Percentiles rank a stretch among this genome's conserved stretches.
phyloP scores from a whole-genome alignment of 208 protist species.

The Acanthamoeba lenticulata region DNA sequence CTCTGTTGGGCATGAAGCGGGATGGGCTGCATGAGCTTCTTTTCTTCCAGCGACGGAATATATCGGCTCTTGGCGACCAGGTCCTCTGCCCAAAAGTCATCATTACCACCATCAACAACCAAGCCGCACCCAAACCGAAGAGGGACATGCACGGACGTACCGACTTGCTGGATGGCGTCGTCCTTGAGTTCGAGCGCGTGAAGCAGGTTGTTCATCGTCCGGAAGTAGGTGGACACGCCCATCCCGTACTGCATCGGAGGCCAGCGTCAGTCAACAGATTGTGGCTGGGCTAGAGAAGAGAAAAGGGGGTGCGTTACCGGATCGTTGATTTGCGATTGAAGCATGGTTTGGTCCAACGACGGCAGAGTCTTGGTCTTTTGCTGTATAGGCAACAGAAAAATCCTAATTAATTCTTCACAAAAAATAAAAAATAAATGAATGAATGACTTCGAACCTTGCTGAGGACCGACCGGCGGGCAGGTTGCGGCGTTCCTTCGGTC shows the following conservation, averaged over 20 bases:
- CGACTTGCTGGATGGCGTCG: not conserved
- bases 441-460: not conserved
- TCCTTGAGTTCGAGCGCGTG: not conserved
- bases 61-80: not conserved
- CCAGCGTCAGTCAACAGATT: too few species aligned
- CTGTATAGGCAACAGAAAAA: not conserved
- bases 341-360: slow-evolving; percentile 18
- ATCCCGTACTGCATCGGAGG: slow-evolving; percentile 47
- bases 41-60: slow-evolving; percentile 38
- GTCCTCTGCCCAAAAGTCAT: too few species aligned
- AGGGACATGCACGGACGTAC: not conserved
- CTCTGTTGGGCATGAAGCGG: slow-evolving; percentile 3
- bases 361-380: not conserved
- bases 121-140: too few species aligned
- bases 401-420: too few species aligned
- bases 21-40: slow-evolving; percentile 46
- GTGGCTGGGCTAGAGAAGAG: too few species aligned
- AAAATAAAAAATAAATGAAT: too few species aligned
- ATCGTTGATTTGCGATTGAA: not conserved
- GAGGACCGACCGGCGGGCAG: not conserved
- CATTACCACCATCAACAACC: too few species aligned
- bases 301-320: not conserved
- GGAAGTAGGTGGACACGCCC: slow-evolving; percentile 40
- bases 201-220: slow-evolving; percentile 39
- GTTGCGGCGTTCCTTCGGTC: not conserved